Base-by-base conservation (phyloP, 176 grass and related monocot species). In the Phyllostachys edulis region DNA sequence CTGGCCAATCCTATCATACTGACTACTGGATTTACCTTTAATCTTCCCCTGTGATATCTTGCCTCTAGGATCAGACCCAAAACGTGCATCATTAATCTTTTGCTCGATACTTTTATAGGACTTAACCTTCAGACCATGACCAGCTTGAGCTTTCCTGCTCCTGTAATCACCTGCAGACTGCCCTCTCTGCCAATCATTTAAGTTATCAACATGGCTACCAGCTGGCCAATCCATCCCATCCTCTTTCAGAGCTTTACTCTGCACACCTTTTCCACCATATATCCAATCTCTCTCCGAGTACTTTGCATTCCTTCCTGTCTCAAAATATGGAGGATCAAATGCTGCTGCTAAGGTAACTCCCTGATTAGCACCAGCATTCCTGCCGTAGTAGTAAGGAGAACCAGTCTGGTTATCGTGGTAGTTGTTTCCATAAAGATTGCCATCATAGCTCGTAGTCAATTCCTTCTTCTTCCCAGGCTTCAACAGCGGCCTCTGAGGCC, bases 391-490 rank as follows among this genome's bases (percentile, higher is more conserved):
- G 80, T 88, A 75, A 80, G 89, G 60, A 21, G 80, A 81, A 26
- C 51, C 50, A 47, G 62, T 60, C 69, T 78, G 82, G 73, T 44
- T 87, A 56, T 90, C 90, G 12, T 29, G 75, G 42, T 81, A 85
- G 44, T 77, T 89, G 29, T 88, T 89, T 67, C 51, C 79, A 32
- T 88, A 78, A 37, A 77, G 78, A 67, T 82, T 80, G 47, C n/a
- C 62, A 36, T 87, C 87, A 81, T 93, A 93, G 82, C 57, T 78
- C 52, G 26, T 73, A 73, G 52, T 7, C 24, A 80, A 13, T 44
- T 91, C 91, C 85, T 96, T 94, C 85, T 96, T 94, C 85, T 92
- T 99, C 56, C 65, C 83, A 78, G 84, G 78, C 87, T 94, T 92
- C 37, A 82, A 10, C 69, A 86, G 69, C 36, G 17, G 47, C 45